Evolutionary conservation across 1,284 basidiomycete species (phyloP).

Genomic region (Trametes sp.): DNA sequence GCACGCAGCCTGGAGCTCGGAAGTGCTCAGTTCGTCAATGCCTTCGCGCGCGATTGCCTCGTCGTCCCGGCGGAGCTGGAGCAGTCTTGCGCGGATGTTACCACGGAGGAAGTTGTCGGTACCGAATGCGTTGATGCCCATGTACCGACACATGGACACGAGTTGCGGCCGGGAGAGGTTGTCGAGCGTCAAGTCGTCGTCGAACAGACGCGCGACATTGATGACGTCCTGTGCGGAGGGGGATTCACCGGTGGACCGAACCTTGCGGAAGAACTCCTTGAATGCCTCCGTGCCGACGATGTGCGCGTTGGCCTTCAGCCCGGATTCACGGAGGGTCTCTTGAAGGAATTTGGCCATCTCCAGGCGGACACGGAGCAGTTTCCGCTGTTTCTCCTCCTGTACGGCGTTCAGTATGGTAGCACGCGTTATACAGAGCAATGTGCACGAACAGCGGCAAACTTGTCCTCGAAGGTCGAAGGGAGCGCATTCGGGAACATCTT

Average conservation of each 20-base stretch:
- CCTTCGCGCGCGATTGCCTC: constrained; percentile 92
- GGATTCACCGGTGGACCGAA: constrained; percentile 94
- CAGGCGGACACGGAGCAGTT: constrained; percentile 91
- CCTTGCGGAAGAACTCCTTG: constrained; percentile 99
- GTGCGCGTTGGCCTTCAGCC: constrained; percentile 89
- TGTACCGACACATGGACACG: constrained; percentile 96
- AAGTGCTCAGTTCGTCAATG: constrained; percentile 87
- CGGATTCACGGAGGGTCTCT: constrained; percentile 95
- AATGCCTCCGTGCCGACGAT: constrained; percentile 96
- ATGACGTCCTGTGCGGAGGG: constrained; percentile 91
- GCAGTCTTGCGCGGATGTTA: constrained; percentile 87
- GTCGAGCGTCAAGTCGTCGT: constrained; percentile 97
- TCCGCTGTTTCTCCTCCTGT: constrained; percentile 98
- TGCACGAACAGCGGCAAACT: constrained; percentile 82
- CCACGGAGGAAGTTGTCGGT: constrained; percentile 99
- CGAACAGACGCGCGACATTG: constrained; percentile 95
- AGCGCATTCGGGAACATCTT: constrained; percentile 99
- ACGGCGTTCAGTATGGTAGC: constrained; percentile 1
- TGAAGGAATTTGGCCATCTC: constrained; percentile 99
- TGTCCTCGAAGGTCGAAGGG: constrained; percentile 98
- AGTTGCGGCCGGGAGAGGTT: constrained; percentile 97
- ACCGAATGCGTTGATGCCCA: constrained; percentile 98
- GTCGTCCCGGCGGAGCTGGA: constrained; percentile 91
- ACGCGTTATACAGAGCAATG: not conserved
- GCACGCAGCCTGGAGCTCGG: constrained; percentile 92